Evolutionary conservation across 148 eudicot species (phyloP), one percentile per base, ranked within the genome.

Genomic region (Rheum nobile): DNA sequence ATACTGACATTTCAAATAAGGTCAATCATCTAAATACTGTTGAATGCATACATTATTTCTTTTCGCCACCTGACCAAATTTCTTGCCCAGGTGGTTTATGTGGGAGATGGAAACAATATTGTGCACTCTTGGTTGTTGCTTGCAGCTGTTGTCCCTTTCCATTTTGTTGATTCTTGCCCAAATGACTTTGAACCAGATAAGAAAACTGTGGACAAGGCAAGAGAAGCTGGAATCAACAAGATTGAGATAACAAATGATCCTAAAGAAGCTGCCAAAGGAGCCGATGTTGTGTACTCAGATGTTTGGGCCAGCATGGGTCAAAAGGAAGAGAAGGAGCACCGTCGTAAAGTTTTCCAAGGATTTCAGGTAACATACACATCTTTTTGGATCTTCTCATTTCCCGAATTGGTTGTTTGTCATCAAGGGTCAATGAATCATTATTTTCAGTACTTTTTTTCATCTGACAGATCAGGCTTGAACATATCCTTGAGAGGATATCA

Each of bases 221-320:
- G 76, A 44, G 77, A 83, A 71, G 89, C 98, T 79, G 97, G 97
- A 70, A 79, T 95, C 65, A 84, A 97, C 76, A 90, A 90, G 79
- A 91, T 95, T 52, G 97, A 95, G 81, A 95, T 95, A 50, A 86
- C 97, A 21, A 83, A 85, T 75, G 90, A 95, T 78, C 89, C 90
- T 50, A 88, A 90, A 79, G 97, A 91, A 82, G 98, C 97, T 83
- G 98, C 91, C 29, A 90, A 74, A 78, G 98, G 97, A 71, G 96
- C 97, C 73, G 97, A 95, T 75, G 96, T 95, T 61, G 97, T 95
- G 63, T 91, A 95, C 82, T 87, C 98, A 59, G 98, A 95, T 86
- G 98, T 95, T 67, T 95, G 98, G 98, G 98, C 98, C 32, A 95
- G 98, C 83, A 95, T 95, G 98, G 98, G 96, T 9, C 97, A 91